These are phyloP conservation scores for Chlorella sp. DNA, from an alignment of 139 green algal species.

Conservation along the genomic window DNA sequence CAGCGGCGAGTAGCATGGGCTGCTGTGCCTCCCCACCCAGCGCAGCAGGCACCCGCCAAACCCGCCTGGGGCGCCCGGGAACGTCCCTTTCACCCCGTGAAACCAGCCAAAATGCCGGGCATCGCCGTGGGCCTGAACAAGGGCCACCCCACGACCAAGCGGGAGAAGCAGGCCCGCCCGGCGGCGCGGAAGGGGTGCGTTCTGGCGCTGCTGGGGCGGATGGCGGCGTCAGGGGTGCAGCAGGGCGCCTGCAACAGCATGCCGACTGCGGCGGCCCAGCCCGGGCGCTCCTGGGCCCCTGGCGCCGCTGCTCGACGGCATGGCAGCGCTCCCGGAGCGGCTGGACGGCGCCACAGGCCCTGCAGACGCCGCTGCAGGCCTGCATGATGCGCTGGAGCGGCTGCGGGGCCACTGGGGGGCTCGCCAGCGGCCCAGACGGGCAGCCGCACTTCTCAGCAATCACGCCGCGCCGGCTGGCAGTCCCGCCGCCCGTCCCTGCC, in stretches of 20 bases:
- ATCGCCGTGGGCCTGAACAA: slow-evolving; percentile 91
- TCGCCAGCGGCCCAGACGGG: too few relatives aligned
- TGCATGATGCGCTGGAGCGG: too few relatives aligned
- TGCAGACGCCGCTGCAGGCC: too few relatives aligned
- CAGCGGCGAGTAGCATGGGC: neutral
- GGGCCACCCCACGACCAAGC: slow-evolving; percentile 85
- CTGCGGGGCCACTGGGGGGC: too few relatives aligned
- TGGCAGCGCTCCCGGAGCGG: too few relatives aligned
- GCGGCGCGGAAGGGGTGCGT: slow-evolving; percentile 84
- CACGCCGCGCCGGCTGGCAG: neutral
- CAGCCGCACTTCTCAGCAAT: neutral
- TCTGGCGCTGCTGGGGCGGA: neutral
- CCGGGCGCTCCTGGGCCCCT: too few relatives aligned
- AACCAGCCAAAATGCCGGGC: slow-evolving; percentile 40
- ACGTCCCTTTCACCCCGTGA: neutral
- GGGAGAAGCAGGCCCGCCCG: slow-evolving; percentile 60
- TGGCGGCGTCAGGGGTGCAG: neutral
- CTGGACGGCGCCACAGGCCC: too few relatives aligned
- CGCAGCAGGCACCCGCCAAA: neutral
- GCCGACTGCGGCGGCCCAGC: neutral
- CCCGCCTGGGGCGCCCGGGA: neutral
- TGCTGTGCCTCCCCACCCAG: too few relatives aligned
- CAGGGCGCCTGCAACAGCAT: neutral
- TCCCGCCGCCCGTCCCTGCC: neutral
- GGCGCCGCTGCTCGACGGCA: too few relatives aligned